Base-by-base conservation (phyloP, 2,329 filamentous ascomycete genomes). In the Beauveria sp. region DNA sequence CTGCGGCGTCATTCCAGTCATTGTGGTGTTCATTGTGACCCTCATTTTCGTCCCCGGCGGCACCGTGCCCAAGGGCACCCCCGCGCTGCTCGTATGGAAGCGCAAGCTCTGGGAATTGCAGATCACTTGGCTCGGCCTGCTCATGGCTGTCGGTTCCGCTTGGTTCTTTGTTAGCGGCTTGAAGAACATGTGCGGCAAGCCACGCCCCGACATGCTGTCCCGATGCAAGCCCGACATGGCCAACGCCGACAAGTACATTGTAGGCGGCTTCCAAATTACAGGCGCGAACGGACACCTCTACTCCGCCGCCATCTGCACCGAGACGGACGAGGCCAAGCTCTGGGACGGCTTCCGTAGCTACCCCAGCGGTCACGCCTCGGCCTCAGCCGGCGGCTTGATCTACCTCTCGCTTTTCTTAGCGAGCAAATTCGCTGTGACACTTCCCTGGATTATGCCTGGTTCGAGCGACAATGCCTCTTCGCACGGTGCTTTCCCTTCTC, bases 21-120 rank as follows among this genome's bases (percentile, higher is more conserved):
- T 81, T 63, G 77, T 92, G 65, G 87, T 96, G 67, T 73, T 88
- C 57, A 43, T 91, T 58, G 81, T 93, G 62, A 84, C 85, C 46
- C 74, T 96, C 38, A 65, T 86, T 64, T 79, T 93, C 66, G 85
- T 95, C 1, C 91, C 91, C 1, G 90, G 89, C 3, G 81, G 84
- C 6, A 87, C 86, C 1, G 86, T 88, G 1, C 82, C 84, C 18
- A 79, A 79, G 48, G 80, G 82, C 22, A 87, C 88, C 0, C 85
- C 89, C 1, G 81, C 81, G 65, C 74, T 81, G 4, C 75, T 90
- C 60, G 79, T 93, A 50, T 92, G 90, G 87, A 85, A 84, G 71
- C 83, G 90, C 66, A 96, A 95, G 76, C 73, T 96, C 1, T 97
- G 93, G 92, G 93, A 97, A 73, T 86, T 90, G 72, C 91, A 97